A percentile compares a stretch with the other conserved stretches of the same genome.
Conservation (phyloP, 768 basidiomycete genomes). For the Leccinum boreale region DNA sequence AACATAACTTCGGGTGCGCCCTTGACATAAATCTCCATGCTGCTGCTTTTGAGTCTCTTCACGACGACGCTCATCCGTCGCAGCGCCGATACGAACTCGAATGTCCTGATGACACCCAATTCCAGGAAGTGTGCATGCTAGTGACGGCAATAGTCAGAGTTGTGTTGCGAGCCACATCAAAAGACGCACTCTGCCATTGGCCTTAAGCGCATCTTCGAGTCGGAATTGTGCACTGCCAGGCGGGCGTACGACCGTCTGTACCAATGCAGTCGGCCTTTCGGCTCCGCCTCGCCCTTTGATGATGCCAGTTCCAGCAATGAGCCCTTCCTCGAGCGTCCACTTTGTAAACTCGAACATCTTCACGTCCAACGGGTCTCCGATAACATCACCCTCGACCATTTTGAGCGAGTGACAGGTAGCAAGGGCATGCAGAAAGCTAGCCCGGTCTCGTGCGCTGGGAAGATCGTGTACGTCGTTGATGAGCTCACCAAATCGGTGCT, state of each 20-base stretch:
- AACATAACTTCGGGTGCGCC: slow-evolving; percentile 99
- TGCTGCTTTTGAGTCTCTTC: slow-evolving; percentile 87
- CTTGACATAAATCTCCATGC: slow-evolving; percentile 98
- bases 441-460: slow-evolving; percentile 66
- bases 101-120: slow-evolving; percentile 91
- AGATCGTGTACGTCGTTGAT: slow-evolving; percentile 84
- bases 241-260: slow-evolving; percentile 94
- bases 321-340: slow-evolving; percentile 95
- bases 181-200: slow-evolving; percentile 64
- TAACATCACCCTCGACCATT: slow-evolving; percentile 78
- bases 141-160: slow-evolving; percentile 1
- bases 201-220: slow-evolving; percentile 90
- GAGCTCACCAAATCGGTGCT: slow-evolving; percentile 84
- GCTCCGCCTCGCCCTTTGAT: slow-evolving; percentile 62
- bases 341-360: slow-evolving; percentile 98
- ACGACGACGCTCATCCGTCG: slow-evolving; percentile 98
- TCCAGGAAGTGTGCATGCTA: slow-evolving; percentile 97
- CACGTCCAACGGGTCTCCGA: slow-evolving; percentile 94
- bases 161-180: neutral
- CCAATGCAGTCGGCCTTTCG: slow-evolving; percentile 79
- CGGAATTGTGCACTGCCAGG: slow-evolving; percentile 90
- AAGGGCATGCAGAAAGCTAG: slow-evolving; percentile 86
- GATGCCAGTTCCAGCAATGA: slow-evolving; percentile 62
- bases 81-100: slow-evolving; percentile 92
- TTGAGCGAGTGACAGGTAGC: slow-evolving; percentile 97